These are phyloP conservation scores for Reticulomyxa filosa DNA, from an alignment of 78 protist species.

Conservation along the genomic window DNA sequence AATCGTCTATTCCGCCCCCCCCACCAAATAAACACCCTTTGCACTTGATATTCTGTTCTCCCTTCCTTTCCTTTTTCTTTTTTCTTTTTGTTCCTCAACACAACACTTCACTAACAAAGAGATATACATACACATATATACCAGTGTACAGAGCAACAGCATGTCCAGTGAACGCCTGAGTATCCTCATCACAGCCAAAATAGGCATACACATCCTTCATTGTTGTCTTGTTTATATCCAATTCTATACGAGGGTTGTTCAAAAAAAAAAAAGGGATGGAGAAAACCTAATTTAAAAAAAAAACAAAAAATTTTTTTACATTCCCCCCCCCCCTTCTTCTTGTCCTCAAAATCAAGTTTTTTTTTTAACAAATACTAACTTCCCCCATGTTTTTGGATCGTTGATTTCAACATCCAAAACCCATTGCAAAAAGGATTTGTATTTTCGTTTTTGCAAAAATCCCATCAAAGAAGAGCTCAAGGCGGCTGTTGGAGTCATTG, in stretches of 20 bases:
- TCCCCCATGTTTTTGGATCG: slow-evolving; percentile 18
- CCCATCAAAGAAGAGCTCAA: slow-evolving; percentile 28
- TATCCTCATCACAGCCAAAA: slow-evolving; percentile 52
- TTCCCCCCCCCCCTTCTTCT: background rate
- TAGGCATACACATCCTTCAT: slow-evolving; percentile 53
- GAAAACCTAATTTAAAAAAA: too few species aligned
- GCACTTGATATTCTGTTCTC: too few species aligned
- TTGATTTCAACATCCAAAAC: slow-evolving; percentile 42
- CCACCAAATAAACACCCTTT: too few species aligned
- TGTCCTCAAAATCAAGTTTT: too few species aligned
- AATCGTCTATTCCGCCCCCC: too few species aligned
- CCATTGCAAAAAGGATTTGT: slow-evolving; percentile 56
- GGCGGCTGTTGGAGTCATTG: background rate
- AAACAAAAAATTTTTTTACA: too few species aligned
- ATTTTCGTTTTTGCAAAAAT: slow-evolving; percentile 77
- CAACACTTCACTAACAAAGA: too few species aligned
- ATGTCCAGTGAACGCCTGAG: slow-evolving; percentile 86
- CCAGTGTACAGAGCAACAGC: slow-evolving; percentile 72
- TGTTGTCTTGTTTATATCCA: slow-evolving; percentile 9
- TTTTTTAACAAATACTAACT: too few species aligned
- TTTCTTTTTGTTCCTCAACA: too few species aligned
- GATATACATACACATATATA: too few species aligned
- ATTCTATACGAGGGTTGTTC: background rate
- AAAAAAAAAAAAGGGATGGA: too few species aligned
- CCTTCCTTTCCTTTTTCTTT: too few species aligned